A percentile compares a stretch with the other conserved stretches of the same genome.
Conservation (phyloP, 2,329 filamentous ascomycete species). For the Diaporthe citri region DNA sequence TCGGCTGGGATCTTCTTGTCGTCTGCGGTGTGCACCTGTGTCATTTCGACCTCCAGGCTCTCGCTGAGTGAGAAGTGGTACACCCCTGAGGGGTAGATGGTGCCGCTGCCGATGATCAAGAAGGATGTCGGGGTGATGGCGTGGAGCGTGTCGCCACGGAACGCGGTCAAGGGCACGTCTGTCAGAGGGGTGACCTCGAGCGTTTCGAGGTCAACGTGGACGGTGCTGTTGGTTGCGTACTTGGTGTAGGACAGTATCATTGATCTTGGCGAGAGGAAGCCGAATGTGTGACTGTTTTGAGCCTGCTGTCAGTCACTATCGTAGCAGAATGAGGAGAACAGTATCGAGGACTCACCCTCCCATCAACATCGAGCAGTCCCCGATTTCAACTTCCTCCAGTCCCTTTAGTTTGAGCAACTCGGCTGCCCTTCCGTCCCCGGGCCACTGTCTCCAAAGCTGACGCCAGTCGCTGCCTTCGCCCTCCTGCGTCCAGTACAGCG, state of each 20-base stretch:
- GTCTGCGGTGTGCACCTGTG: constrained; percentile 49
- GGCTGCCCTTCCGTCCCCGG: constrained; percentile 45
- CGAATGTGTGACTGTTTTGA: constrained; percentile 25
- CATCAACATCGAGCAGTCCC: constrained; percentile 48
- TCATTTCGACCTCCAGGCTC: constrained; percentile 39
- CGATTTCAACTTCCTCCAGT: constrained; percentile 58
- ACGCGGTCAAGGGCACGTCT: constrained; percentile 49
- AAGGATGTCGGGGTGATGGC: constrained; percentile 51
- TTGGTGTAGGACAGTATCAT: constrained; percentile 49
- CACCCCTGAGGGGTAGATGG: constrained; percentile 47
- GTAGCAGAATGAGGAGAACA: not conserved
- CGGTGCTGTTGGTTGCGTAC: constrained; percentile 27
- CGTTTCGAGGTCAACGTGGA: constrained; percentile 50
- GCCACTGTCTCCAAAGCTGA: constrained; percentile 57
- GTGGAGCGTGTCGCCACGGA: constrained; percentile 49
- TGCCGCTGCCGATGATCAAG: constrained; percentile 53
- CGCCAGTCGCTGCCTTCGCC: constrained; percentile 54
- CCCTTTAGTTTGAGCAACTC: constrained; percentile 50
- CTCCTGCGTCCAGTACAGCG: constrained; percentile 63
- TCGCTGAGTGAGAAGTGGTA: constrained; percentile 50
- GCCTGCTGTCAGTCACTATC: not conserved
- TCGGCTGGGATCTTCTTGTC: constrained; percentile 46
- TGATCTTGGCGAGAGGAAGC: constrained; percentile 48
- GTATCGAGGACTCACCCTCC: constrained; percentile 46
- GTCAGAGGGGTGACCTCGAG: constrained; percentile 47